Conservation (phyloP, 2,329 filamentous ascomycete species). For the Cercospora sp. region DNA sequence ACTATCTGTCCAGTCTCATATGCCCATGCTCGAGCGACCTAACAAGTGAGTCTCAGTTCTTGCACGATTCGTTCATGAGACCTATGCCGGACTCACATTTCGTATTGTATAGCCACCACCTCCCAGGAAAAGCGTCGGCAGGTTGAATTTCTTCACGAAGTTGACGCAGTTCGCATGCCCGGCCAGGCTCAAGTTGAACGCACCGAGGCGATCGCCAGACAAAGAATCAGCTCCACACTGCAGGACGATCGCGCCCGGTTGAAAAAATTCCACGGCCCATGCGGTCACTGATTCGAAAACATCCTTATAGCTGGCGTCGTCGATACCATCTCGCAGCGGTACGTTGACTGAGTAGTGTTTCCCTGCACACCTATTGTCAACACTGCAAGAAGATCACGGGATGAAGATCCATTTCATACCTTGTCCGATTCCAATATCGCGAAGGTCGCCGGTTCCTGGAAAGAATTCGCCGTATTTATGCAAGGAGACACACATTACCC, state of each 20-base stretch:
- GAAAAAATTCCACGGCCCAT: slow-evolving; percentile 68
- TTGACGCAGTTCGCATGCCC: slow-evolving; percentile 70
- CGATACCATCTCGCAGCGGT: slow-evolving; percentile 67
- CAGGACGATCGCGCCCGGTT: slow-evolving; percentile 65
- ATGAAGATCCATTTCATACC: slow-evolving; percentile 39
- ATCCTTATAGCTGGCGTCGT: slow-evolving; percentile 65
- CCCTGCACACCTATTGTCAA: not conserved
- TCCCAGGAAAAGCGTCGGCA: slow-evolving; percentile 65
- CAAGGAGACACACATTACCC: slow-evolving; percentile 71
- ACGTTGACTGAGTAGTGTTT: slow-evolving; percentile 71
- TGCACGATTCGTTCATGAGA: not conserved
- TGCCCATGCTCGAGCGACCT: slow-evolving; percentile 59
- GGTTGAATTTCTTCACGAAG: slow-evolving; percentile 66
- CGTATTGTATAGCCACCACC: slow-evolving; percentile 71
- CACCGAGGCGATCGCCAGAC: slow-evolving; percentile 66
- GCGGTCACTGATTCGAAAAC: slow-evolving; percentile 69
- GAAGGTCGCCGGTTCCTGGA: slow-evolving; percentile 67
- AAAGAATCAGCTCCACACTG: slow-evolving; percentile 69
- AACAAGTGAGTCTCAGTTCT: not conserved
- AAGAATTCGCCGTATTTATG: slow-evolving; percentile 75
- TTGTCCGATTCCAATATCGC: slow-evolving; percentile 65
- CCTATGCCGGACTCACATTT: slow-evolving; percentile 44
- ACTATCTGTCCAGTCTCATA: slow-evolving; percentile 77
- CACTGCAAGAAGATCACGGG: not conserved
- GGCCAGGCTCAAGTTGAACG: slow-evolving; percentile 70